These are phyloP conservation scores for Tillandsia fasciculata DNA, from an alignment of 176 grass and related monocot species.

Conservation along the genomic window DNA sequence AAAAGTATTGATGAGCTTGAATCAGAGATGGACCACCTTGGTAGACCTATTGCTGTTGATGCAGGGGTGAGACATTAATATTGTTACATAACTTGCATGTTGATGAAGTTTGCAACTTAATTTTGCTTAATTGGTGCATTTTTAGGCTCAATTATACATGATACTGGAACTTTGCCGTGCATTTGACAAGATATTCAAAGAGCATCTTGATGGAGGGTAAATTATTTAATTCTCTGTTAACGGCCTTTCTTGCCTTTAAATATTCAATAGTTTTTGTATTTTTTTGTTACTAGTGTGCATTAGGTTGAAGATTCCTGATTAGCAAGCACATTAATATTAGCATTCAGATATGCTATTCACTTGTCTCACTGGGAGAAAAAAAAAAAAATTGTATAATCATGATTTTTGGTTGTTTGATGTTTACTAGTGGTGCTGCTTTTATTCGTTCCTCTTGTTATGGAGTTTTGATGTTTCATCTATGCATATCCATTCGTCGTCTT, in stretches of 20 bases:
- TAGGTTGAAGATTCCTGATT: not conserved
- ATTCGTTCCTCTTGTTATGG: too few relatives aligned
- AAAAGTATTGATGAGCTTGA: slow-evolving; percentile 94
- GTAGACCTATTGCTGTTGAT: slow-evolving; percentile 77
- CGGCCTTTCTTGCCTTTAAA: not conserved
- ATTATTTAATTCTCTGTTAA: not conserved
- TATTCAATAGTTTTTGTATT: slow-evolving; percentile 11
- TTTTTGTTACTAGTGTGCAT: not conserved
- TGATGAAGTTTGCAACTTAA: not conserved
- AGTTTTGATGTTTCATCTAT: too few relatives aligned
- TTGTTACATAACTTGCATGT: not conserved
- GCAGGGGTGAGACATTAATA: slow-evolving; percentile 55
- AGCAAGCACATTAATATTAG: too few relatives aligned
- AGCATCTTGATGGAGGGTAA: slow-evolving; percentile 99
- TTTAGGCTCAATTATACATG: slow-evolving; percentile 79
- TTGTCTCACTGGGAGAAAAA: too few relatives aligned
- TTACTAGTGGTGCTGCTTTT: too few relatives aligned
- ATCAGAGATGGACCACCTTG: slow-evolving; percentile 80
- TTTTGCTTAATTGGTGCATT: slow-evolving; percentile 13
- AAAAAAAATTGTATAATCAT: too few relatives aligned
- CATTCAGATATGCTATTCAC: too few relatives aligned
- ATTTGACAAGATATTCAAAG: slow-evolving; percentile 96
- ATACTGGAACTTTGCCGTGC: slow-evolving; percentile 90
- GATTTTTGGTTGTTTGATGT: too few relatives aligned
- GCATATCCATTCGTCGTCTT: too few relatives aligned